Evolutionary conservation across 768 basidiomycete species (phyloP).

Genomic region (Phallus indusiatus): DNA sequence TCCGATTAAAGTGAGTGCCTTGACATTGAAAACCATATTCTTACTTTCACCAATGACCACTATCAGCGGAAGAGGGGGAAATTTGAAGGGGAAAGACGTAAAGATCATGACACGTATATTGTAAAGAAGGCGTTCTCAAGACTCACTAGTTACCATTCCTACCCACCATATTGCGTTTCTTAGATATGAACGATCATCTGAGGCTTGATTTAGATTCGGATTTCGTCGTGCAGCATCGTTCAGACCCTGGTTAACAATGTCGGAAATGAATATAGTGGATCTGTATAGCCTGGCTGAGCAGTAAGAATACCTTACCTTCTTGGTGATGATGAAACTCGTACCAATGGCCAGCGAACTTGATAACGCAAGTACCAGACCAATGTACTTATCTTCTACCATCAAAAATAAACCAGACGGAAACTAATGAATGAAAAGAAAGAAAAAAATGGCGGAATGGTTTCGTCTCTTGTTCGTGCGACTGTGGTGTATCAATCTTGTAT

Average conservation of each 20-base stretch:
- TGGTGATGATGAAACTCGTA: conserved; percentile 96
- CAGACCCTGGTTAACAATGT: conserved; percentile 52
- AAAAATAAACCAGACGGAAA: neutral
- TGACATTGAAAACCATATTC: conserved; percentile 7
- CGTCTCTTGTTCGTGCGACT: no score
- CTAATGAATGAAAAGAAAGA: neutral
- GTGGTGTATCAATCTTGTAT: no score
- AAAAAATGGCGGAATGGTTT: neutral
- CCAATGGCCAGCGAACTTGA: conserved; percentile 83
- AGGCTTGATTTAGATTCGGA: conserved; percentile 43
- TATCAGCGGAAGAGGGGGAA: conserved; percentile 23
- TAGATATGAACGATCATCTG: conserved; percentile 80
- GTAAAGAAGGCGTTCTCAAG: neutral
- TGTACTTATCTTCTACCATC: conserved; percentile 92
- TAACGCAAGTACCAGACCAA: conserved; percentile 84
- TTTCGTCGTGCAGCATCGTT: conserved; percentile 69
- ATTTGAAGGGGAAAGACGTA: conserved; percentile 5
- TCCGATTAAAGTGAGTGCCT: neutral
- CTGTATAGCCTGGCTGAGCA: neutral
- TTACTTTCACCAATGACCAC: conserved; percentile 90
- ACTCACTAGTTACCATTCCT: conserved; percentile 85
- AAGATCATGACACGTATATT: conserved; percentile 6
- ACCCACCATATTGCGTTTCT: conserved; percentile 96
- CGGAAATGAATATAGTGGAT: neutral
- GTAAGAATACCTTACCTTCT: conserved; percentile 64